A percentile compares a stretch with the other conserved stretches of the same genome.
These are phyloP conservation scores for Neodidymelliopsis sp. DNA, from an alignment of 2,329 filamentous ascomycete species.

Conservation along the genomic window DNA sequence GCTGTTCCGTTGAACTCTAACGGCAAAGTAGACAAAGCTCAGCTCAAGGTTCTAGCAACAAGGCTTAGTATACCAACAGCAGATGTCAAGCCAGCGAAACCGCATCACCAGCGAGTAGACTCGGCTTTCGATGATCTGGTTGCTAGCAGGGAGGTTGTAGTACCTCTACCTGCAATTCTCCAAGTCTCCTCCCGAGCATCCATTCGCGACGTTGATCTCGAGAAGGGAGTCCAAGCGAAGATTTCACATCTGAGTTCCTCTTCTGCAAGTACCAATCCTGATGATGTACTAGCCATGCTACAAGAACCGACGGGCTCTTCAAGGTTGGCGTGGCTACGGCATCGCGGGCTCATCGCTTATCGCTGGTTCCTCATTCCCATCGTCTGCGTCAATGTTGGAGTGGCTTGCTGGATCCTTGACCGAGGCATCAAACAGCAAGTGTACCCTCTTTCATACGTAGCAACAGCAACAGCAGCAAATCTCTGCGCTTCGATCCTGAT, in stretches of 20 bases:
- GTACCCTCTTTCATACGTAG: slow-evolving; percentile 37
- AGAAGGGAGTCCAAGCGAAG: slow-evolving; percentile 19
- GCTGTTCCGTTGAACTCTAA: slow-evolving; percentile 62
- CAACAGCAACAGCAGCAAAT: slow-evolving; percentile 50
- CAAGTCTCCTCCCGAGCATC: slow-evolving; percentile 1
- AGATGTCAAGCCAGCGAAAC: slow-evolving; percentile 5
- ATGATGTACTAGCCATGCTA: slow-evolving; percentile 11
- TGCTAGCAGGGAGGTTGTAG: slow-evolving; percentile 9
- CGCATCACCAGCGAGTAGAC: slow-evolving; percentile 6
- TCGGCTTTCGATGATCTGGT: slow-evolving; percentile 19
- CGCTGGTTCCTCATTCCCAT: slow-evolving; percentile 41
- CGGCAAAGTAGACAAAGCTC: slow-evolving; percentile 64
- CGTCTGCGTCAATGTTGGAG: slow-evolving; percentile 36
- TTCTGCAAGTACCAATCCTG: slow-evolving; percentile 16
- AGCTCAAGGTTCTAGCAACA: slow-evolving; percentile 47
- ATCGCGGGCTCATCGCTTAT: slow-evolving; percentile 43
- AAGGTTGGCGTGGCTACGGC: slow-evolving; percentile 37
- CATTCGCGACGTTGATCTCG: slow-evolving; percentile 9
- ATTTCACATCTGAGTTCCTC: slow-evolving; percentile 24
- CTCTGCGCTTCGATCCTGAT: slow-evolving; percentile 43
- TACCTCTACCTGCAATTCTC: slow-evolving; percentile 1
- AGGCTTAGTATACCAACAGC: slow-evolving; percentile 1
- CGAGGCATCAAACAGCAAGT: slow-evolving; percentile 28
- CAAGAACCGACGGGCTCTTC: slow-evolving; percentile 22
- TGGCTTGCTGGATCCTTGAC: slow-evolving; percentile 40